Base-by-base conservation (phyloP, 1,139 yeast genomes). In the Taphrina pruni region DNA sequence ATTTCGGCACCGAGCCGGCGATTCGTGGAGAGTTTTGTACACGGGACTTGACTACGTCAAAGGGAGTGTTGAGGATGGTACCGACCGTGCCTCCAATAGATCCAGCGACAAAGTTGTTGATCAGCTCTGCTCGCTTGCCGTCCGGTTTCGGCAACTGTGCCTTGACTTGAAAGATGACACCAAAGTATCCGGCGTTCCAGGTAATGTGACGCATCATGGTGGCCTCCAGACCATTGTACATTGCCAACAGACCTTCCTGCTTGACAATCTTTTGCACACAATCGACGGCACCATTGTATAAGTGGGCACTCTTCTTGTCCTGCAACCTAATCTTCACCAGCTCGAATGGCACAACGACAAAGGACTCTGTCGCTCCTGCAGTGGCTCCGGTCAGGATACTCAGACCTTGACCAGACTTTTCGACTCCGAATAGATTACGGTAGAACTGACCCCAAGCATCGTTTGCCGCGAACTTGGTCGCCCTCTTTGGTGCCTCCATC, bases 401-500 rank as follows among this genome's bases (percentile, higher is more conserved):
- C 76, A 94, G 83, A 14, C 90, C 86, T 81, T 93, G 98, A 73
- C 84, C 89, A 86, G 90, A 85, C 73, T 85, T 80, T 36, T 83
- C 79, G 66, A 89, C 84, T 60, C 92, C 96, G 79, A 94, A 93
- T 57, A 82, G 77, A 56, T 82, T 82, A 74, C 87, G 85, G 85
- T 93, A 94, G 75, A 93, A 80, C 79, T 89, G 88, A 69, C 97
- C 96, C 90, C 97, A 94, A 79, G 92, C 94, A 78, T 95, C 99
- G 78, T 95, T 94, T 72, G 98, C 97, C 69, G 98, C 98, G 77
- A 94, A 94, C 81, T 94, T 94, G 73, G 97, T 93, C 58, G 99
- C 99, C 82, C 96, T 77, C 84, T 94, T 94, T 72, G 99, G 99
- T n/a, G 99, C 99, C 79, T 94, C 99, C 99, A 94, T 94, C 76